phyloP scores from a whole-genome alignment of 2,329 filamentous ascomycete species.

The Curvularia hawaiiensis region DNA sequence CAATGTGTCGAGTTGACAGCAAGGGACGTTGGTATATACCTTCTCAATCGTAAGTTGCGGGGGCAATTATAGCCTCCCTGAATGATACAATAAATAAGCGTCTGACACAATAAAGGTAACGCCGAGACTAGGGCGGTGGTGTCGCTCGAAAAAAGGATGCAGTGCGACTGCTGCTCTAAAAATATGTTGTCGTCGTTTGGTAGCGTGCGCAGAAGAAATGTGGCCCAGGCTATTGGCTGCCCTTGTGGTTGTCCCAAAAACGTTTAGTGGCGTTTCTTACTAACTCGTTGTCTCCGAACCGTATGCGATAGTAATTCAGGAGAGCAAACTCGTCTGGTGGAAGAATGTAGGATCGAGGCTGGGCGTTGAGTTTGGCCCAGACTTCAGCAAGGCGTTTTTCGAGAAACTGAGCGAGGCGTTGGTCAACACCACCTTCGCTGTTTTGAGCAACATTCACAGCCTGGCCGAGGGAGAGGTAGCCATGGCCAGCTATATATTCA shows the following conservation, averaged over 20 bases:
- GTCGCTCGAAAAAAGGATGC: background rate
- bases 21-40: background rate
- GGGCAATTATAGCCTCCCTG: background rate
- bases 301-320: conserved; percentile 81
- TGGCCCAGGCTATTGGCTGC: conserved; percentile 22
- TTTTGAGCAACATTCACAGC: conserved; percentile 79
- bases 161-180: background rate
- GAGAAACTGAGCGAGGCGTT: conserved; percentile 67
- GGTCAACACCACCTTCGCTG: conserved; percentile 69
- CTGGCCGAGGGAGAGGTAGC: conserved; percentile 61
- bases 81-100: background rate
- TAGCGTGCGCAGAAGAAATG: conserved; percentile 4
- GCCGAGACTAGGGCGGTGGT: background rate
- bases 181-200: background rate
- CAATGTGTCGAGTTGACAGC: background rate
- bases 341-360: conserved; percentile 75
- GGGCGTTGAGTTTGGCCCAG: conserved; percentile 69
- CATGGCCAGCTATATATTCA: conserved; percentile 48
- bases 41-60: conserved; percentile 4
- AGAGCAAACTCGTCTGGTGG: conserved; percentile 78
- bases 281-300: conserved; percentile 61
- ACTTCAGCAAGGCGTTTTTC: conserved; percentile 63
- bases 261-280: conserved; percentile 60
- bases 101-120: background rate
- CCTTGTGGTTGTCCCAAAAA: conserved; percentile 60